A percentile compares a stretch with the other conserved stretches of the same genome.
These are phyloP conservation scores for Eimeria acervulina DNA, from an alignment of 169 alveolate species.

Conservation along the genomic window DNA sequence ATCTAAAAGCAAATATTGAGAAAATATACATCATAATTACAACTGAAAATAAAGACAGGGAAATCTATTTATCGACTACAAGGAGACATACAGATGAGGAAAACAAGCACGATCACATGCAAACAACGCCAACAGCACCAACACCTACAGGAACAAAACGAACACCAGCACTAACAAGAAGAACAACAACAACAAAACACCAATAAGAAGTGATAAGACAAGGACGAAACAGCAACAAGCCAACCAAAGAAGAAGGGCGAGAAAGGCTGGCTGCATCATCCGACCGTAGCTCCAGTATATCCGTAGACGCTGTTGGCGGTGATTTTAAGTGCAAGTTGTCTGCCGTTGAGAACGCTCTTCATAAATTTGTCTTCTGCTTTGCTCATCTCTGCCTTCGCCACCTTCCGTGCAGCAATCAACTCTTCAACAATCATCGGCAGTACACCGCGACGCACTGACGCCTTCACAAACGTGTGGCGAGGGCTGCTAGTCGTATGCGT, in stretches of 20 bases:
- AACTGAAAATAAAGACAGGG: too few species aligned
- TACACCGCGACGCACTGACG: constrained; percentile 92
- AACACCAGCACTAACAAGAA: too few species aligned
- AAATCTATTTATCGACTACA: too few species aligned
- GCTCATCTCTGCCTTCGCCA: constrained; percentile 94
- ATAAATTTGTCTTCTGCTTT: constrained; percentile 96
- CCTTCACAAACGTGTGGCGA: constrained; percentile 71
- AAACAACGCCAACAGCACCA: too few species aligned
- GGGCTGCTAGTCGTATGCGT: constrained; percentile 70
- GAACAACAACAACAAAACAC: not conserved
- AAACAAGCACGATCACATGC: not conserved
- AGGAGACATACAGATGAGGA: not conserved
- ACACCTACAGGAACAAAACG: too few species aligned
- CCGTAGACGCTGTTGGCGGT: constrained; percentile 99
- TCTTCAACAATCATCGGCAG: constrained; percentile 98
- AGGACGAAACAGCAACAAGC: not conserved
- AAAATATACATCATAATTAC: too few species aligned
- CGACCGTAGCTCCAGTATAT: constrained; percentile 99
- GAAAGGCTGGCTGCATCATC: not conserved
- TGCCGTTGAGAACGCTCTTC: constrained; percentile 98
- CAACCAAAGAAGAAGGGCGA: not conserved
- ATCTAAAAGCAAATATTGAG: too few species aligned
- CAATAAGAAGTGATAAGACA: too few species aligned
- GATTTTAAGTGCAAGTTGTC: constrained; percentile 98
- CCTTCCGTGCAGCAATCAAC: constrained; percentile 91